Conservation (phyloP, 2,329 filamentous ascomycete species). For the Fusarium falciforme region DNA sequence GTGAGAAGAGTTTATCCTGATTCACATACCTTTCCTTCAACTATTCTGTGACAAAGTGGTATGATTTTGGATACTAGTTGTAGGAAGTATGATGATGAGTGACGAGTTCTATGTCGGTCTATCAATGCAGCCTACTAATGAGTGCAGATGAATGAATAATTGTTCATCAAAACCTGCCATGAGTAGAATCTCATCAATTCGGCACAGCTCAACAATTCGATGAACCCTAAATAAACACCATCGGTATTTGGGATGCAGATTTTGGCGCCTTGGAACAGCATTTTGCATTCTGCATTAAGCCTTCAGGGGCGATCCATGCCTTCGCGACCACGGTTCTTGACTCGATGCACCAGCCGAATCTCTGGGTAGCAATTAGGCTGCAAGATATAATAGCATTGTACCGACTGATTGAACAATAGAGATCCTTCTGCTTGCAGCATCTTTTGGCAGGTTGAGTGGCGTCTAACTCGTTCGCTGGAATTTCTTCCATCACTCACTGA, state of each 20-base stretch:
- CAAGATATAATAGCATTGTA: background rate
- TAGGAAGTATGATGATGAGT: background rate
- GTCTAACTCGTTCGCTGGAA: conserved; percentile 37
- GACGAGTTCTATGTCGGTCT: background rate
- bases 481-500: conserved; percentile 34
- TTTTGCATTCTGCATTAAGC: background rate
- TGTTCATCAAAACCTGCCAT: background rate
- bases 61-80: background rate
- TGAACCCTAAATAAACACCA: conserved; percentile 9
- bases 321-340: background rate
- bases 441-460: conserved; percentile 22
- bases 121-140: background rate
- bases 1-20: conserved; percentile 11
- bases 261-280: background rate
- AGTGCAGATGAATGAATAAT: background rate
- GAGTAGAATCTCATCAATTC: background rate
- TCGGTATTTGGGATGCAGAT: conserved; percentile 32
- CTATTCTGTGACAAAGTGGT: background rate
- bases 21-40: background rate
- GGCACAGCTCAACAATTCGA: background rate
- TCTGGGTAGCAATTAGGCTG: background rate
- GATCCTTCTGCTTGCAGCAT: background rate
- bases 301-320: background rate
- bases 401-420: background rate
- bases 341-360: background rate